Percentiles rank a stretch among this genome's conserved stretches.
These are phyloP conservation scores for Chenopodium quinoa DNA, from an alignment of 148 eudicot species.

Conservation along the genomic window DNA sequence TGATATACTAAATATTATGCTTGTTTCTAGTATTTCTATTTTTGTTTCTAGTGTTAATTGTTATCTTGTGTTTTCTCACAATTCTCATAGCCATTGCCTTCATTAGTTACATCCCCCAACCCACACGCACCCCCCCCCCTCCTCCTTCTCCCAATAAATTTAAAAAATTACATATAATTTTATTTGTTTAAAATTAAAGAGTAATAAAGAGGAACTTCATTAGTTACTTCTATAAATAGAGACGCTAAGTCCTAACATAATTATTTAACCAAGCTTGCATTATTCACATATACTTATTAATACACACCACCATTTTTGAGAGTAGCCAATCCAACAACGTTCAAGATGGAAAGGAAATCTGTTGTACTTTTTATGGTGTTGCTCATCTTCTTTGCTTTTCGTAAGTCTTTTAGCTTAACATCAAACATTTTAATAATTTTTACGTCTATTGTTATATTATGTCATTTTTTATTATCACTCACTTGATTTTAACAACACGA, in stretches of 20 bases:
- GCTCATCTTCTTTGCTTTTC: conserved; percentile 23
- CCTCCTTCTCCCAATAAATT: too few species aligned
- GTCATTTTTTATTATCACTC: neutral
- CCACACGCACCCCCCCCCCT: too few species aligned
- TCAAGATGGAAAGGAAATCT: conserved; percentile 2
- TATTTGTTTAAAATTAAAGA: too few species aligned
- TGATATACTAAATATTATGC: too few species aligned
- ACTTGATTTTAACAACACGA: neutral
- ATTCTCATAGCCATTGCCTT: too few species aligned
- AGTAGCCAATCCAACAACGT: neutral
- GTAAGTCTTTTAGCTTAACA: conserved; percentile 3
- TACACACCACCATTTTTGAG: neutral
- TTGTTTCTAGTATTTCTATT: too few species aligned
- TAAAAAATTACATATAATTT: too few species aligned
- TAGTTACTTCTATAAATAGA: neutral
- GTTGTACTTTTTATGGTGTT: conserved; percentile 7
- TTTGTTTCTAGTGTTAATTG: too few species aligned
- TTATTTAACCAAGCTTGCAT: neutral
- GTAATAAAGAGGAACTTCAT: too few species aligned
- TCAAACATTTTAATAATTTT: neutral
- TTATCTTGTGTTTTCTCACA: too few species aligned
- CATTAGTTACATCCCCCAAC: too few species aligned
- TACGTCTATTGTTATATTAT: too few species aligned
- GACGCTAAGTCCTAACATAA: neutral
- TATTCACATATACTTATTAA: neutral